These are phyloP conservation scores for Colletotrichum falcatum DNA, from an alignment of 2,329 filamentous ascomycete genomes.

Conservation along the genomic window DNA sequence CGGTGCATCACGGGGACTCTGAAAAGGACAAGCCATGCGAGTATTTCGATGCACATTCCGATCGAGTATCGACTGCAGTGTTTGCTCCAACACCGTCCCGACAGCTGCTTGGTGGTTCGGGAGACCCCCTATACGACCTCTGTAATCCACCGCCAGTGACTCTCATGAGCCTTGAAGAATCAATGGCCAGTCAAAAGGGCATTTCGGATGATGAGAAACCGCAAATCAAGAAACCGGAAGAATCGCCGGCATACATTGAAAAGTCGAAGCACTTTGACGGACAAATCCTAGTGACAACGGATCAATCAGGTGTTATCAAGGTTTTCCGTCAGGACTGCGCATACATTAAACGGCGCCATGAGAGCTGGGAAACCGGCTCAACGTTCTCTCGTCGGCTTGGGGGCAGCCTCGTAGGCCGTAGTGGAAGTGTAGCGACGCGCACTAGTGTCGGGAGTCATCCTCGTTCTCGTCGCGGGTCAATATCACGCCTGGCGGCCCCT, in stretches of 20 bases:
- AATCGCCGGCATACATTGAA: constrained; percentile 81
- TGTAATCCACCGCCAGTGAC: constrained; percentile 95
- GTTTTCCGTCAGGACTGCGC: constrained; percentile 97
- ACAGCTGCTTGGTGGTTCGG: constrained; percentile 81
- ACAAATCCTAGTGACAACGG: constrained; percentile 92
- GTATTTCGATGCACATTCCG: constrained; percentile 89
- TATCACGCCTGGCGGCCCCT: constrained; percentile 53
- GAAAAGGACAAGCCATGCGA: constrained; percentile 88
- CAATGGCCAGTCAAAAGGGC: constrained; percentile 55
- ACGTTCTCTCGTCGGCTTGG: constrained; percentile 77
- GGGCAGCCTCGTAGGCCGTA: constrained; percentile 68
- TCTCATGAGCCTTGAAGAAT: constrained; percentile 79
- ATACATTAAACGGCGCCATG: constrained; percentile 79
- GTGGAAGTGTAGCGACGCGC: constrained; percentile 67
- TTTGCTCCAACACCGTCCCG: constrained; percentile 85
- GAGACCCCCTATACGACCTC: constrained; percentile 94
- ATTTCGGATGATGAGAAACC: constrained; percentile 51
- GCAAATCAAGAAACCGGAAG: constrained; percentile 64
- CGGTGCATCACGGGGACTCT: constrained; percentile 67
- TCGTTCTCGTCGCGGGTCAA: constrained; percentile 66
- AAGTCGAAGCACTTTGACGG: constrained; percentile 82
- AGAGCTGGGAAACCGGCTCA: constrained; percentile 82
- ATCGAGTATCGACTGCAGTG: constrained; percentile 89
- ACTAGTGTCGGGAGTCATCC: constrained; percentile 61
- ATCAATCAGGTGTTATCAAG: constrained; percentile 89